Evolutionary conservation across 805 yeast species (phyloP), one percentile per base, ranked within the genome.

Genomic region (Komagataella pseudopastoris): DNA sequence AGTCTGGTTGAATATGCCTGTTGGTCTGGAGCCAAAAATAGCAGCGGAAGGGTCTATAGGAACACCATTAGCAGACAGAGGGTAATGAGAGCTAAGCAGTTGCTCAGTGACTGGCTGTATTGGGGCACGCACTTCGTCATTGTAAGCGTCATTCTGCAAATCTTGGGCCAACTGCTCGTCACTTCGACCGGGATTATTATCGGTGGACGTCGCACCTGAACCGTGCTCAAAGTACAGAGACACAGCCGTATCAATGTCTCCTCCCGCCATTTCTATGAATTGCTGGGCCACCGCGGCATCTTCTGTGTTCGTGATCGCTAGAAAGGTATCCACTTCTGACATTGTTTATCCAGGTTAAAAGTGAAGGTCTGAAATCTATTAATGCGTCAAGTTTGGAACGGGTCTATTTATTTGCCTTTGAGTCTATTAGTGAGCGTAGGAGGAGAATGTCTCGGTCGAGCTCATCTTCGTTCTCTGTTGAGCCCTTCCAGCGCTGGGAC

Each of bases 211-310:
- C 17, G 50, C 50, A 22, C 17, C 47, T 45, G 17, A 56, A 23
- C 82, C 82, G 56, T 75, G 76, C 57, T 93, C 98, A 67, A 85
- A 83, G 65, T 70, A 93, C 47, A 93, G 70, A 12, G 88, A 80
- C 6, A 93, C 86, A 0, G 99, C 98, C 18, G 80, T 77, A 52
- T 90, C 96, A 39, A 91, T 63, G 62, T 88, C 79, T 48, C 80
- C 80, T 49, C 83, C 89, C 4, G 91, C 76, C 69, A 91, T 81
- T 23, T 83, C 89, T 18, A 93, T 64, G 61, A 83, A 93, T 57
- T 83, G 88, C 51, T 73, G 69, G 0, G 98, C 98, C 10, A 77
- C 68, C 4, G 72, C 74, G 1, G 77, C 73, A 61, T 85, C 91
- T 1, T 79, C 74, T 2, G 80, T 78, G 20, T 88, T 85, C 0